A percentile compares a stretch with the other conserved stretches of the same genome.
Conservation (phyloP, 2,329 filamentous ascomycete species). For the Stemphylium vesicarium region DNA sequence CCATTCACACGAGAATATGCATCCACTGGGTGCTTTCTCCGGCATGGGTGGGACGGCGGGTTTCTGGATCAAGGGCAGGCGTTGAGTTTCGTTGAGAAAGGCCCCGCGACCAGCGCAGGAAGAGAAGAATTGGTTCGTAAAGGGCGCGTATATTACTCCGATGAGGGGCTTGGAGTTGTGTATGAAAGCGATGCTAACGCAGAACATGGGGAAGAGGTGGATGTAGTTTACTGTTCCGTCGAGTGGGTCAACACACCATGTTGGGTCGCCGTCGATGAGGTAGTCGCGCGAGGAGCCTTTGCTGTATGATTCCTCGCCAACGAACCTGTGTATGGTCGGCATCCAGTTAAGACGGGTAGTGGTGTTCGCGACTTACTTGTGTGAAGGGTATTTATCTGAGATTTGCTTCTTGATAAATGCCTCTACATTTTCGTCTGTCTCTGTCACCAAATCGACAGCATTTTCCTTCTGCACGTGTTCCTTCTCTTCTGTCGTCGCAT, state of each 20-base stretch:
- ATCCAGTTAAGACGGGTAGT: too few relatives aligned
- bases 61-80: constrained; percentile 67
- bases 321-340: constrained; percentile 60
- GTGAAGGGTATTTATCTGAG: constrained; percentile 65
- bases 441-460: constrained; percentile 77
- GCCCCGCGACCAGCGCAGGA: constrained; percentile 70
- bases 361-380: constrained; percentile 58
- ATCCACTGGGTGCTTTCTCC: constrained; percentile 68
- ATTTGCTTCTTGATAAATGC: constrained; percentile 70
- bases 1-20: constrained; percentile 79
- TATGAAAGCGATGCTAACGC: constrained; percentile 76
- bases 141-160: constrained; percentile 75
- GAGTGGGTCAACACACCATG: constrained; percentile 79
- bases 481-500: constrained; percentile 28
- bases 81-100: constrained; percentile 70
- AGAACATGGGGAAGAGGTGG: constrained; percentile 82
- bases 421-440: constrained; percentile 78
- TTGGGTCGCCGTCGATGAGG: constrained; percentile 67
- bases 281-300: constrained; percentile 71
- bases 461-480: constrained; percentile 72
- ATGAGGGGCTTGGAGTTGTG: constrained; percentile 66
- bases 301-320: constrained; percentile 79
- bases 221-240: constrained; percentile 85
- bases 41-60: constrained; percentile 68
- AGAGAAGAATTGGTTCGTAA: constrained; percentile 72